Base-by-base conservation (phyloP, 169 alveolate species). In the Cardiosporidium cionae region DNA sequence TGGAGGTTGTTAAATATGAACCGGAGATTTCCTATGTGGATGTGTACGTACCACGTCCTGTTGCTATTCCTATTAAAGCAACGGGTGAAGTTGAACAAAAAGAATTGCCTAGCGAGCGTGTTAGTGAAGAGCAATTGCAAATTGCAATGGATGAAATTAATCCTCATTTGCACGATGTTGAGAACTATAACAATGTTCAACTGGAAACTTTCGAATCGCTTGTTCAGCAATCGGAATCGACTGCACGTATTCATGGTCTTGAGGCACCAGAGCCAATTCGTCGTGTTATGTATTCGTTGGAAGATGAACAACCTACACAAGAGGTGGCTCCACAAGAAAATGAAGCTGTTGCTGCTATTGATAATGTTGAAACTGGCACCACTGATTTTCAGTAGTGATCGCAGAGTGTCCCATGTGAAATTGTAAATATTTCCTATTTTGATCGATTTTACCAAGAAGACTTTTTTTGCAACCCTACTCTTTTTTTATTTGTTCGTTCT, bases 41-140 rank as follows among this genome's bases (percentile, higher is more conserved):
- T 23, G 69, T 70, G 32, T 70, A 62, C 52, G 76, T 70, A 25
- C 76, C 76, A 3, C 9, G 76, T 3, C 76, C 76, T 1, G 37
- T 70, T 34, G 76, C 76, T 23, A 54, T 70, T 52, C 76, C 76
- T 29, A 70, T 70, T 63, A 70, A 70, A 44, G 44, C 76, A 5
- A 63, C n/a, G 3, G 76, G 58, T 16, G 58, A 44, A 44, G 16
- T 16, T 44, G 58, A 44, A 44, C 58, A 44, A 44, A 16, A 16
- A 16, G 58, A 44, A 44, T 16, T n/a, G 16, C 58, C 58, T 16
- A 44, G 58, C 58, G n/a, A 44, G n/a, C 16, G n/a, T 16, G 58
- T 44, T 44, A 16, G 27, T 44, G 27, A 44, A n/a, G 58, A 44
- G n/a, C 27, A 44, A 44, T 44, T 44, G 27, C 58, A 44, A 44